These are phyloP conservation scores for Colletotrichum orchidophilum DNA, from an alignment of 2,329 filamentous ascomycete species.

Conservation along the genomic window DNA sequence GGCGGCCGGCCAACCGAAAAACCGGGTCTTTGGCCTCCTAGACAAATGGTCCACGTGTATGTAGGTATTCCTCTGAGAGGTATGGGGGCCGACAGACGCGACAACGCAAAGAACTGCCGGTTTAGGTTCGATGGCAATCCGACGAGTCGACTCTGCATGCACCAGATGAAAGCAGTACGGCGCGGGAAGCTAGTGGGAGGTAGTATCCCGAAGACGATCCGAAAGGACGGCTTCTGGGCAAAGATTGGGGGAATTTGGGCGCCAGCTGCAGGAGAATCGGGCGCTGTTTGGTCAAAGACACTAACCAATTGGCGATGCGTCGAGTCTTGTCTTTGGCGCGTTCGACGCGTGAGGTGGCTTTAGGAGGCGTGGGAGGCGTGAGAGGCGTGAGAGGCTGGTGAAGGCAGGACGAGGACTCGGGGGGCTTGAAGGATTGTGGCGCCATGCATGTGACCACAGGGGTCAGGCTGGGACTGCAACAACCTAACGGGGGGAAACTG, in stretches of 20 bases:
- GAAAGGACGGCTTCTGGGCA: constrained; percentile 7
- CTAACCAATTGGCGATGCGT: constrained; percentile 31
- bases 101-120: constrained; percentile 5
- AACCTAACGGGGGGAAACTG: no score
- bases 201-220: constrained; percentile 29
- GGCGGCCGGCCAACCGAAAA: constrained; percentile 31
- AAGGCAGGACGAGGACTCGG: constrained; percentile 1
- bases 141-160: constrained; percentile 26
- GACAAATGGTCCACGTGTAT: neutral
- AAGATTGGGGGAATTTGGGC: constrained; percentile 18
- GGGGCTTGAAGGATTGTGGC: constrained; percentile 31
- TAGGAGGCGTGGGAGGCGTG: constrained; percentile 4
- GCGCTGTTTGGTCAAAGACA: constrained; percentile 25
- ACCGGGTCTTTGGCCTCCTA: constrained; percentile 26
- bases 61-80: constrained; percentile 14
- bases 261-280: constrained; percentile 18
- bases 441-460: constrained; percentile 30
- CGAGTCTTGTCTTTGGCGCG: constrained; percentile 30
- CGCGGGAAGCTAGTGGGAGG: constrained; percentile 11
- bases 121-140: constrained; percentile 21
- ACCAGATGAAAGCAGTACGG: constrained; percentile 11
- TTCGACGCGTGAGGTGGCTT: constrained; percentile 29
- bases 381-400: constrained; percentile 22
- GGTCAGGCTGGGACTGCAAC: constrained; percentile 15
- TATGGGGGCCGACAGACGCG: constrained; percentile 8